Evolutionary conservation across 2,329 filamentous ascomycete genomes (phyloP), one percentile per base, ranked within the genome.

Genomic region (Xylariales sp.): DNA sequence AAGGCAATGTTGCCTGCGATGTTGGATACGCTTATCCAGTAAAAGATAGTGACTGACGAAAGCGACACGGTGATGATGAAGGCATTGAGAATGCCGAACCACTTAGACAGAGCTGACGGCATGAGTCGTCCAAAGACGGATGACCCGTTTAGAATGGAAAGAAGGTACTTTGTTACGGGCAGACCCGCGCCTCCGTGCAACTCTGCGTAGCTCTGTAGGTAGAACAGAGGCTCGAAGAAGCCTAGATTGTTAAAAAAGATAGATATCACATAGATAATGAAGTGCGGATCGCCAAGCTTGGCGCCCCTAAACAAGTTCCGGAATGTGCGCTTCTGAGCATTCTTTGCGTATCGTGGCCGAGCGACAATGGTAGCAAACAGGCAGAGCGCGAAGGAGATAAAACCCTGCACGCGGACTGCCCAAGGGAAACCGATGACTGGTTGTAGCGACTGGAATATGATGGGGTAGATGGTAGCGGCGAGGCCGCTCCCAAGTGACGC

Each of bases 141-240:
- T 0, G 82, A 80, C 1, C 81, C 84, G 73, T 87, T 87, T 57
- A 86, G 80, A 54, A 87, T 83, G 1, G 85, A 77, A 4, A 87
- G 75, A 30, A 87, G 78, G 66, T 87, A 86, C 16, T 79, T 75
- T 1, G 80, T 80, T 5, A 84, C 71, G 28, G 74, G 32, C n/a
- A 55, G 12, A n/a, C 56, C 58, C 9, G 63, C 67, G 4, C 56
- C 64, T 1, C 69, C 67, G 45, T 69, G 64, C 8, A 53, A 48
- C 39, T 62, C 57, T 14, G 69, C 66, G n/a, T 67, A 71, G 1
- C 55, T 59, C 61, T 69, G 50, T 2, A 71, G 52, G 41, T 71
- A 71, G 56, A 71, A 69, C 2, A 66, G 30, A n/a, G 69, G 69
- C 30, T 61, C 57, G 58, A 71, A 71, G 54, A 69, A 65, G 23